Conservation (phyloP, 768 basidiomycete species). For the Termitomyces sp. region DNA sequence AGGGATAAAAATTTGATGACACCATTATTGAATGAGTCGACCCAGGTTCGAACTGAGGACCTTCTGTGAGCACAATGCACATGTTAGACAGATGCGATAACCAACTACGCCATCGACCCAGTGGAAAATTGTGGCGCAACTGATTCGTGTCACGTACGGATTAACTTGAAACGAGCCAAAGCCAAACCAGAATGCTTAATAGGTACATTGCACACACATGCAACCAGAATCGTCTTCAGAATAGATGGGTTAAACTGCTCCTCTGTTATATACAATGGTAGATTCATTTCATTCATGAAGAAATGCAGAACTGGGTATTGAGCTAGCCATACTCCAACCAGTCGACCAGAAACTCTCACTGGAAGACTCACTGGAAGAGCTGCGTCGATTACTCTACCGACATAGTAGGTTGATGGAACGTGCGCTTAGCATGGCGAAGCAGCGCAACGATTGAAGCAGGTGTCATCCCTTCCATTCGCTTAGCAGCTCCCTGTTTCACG, state of each 20-base stretch:
- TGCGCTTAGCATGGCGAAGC: constrained; percentile 56
- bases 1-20: no score
- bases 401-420: constrained; percentile 11
- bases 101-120: constrained; percentile 67
- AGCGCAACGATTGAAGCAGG: constrained; percentile 68
- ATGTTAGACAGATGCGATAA: constrained; percentile 81
- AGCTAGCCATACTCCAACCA: background rate
- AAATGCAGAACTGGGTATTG: background rate
- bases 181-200: no score
- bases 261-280: background rate
- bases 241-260: background rate
- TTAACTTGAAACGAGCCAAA: no score
- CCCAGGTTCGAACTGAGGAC: no score
- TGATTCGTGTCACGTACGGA: no score
- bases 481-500: constrained; percentile 69
- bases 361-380: no score
- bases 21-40: no score
- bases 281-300: background rate
- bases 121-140: no score
- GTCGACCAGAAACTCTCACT: no score
- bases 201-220: no score
- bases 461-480: constrained; percentile 92
- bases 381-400: background rate
- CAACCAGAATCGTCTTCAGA: no score
- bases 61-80: no score